These are phyloP conservation scores for Picochlorum sp. DNA, from an alignment of 139 green algal species.

Conservation along the genomic window DNA sequence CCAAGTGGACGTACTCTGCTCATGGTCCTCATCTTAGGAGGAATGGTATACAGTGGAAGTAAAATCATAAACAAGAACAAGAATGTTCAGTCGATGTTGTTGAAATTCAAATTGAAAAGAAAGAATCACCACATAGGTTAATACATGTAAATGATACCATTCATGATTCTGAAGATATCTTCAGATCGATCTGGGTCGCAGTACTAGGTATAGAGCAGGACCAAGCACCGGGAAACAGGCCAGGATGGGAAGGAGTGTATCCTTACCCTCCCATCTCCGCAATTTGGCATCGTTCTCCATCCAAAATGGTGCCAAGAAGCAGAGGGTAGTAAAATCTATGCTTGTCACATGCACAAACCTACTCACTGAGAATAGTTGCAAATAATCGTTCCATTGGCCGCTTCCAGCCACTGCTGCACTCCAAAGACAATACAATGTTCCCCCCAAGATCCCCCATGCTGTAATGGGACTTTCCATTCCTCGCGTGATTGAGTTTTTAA, in stretches of 20 bases:
- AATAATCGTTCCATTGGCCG: constrained; percentile 48
- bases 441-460: constrained; percentile 32
- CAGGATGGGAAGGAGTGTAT: constrained; percentile 50
- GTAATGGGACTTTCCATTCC: constrained; percentile 37
- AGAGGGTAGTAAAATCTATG: constrained; percentile 69
- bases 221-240: constrained; percentile 58
- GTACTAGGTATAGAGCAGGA: constrained; percentile 55
- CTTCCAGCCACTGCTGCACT: constrained; percentile 26
- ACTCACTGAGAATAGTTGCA: constrained; percentile 63
- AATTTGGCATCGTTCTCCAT: constrained; percentile 67
- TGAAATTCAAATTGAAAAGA: background rate
- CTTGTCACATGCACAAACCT: constrained; percentile 67
- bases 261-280: constrained; percentile 53
- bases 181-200: constrained; percentile 40
- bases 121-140: background rate
- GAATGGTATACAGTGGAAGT: too few species aligned
- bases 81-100: background rate
- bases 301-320: constrained; percentile 68
- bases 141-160: background rate
- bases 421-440: constrained; percentile 18
- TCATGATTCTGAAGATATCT: constrained; percentile 18
- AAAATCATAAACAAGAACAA: too few species aligned
- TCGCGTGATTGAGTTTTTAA: constrained; percentile 39
- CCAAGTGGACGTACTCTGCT: too few species aligned
- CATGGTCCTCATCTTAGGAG: too few species aligned